phyloP scores from a whole-genome alignment of 2,329 filamentous ascomycete genomes.

The Neofusicoccum umdonicola region DNA sequence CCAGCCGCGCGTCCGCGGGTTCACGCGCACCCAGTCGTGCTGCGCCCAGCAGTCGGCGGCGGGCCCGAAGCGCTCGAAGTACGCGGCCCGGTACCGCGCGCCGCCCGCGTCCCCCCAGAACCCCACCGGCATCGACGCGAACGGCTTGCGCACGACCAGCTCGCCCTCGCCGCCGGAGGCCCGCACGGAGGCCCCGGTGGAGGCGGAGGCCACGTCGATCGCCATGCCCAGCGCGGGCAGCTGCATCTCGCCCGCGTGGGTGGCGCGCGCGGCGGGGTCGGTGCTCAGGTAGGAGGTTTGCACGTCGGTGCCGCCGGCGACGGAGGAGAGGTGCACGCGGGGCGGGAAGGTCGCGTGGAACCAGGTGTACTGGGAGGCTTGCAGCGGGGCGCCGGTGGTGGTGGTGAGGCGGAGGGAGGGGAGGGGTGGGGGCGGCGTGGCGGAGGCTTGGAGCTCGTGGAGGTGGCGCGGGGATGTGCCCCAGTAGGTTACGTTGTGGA shows the following conservation, averaged over 20 bases:
- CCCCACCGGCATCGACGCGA: slow-evolving; percentile 69
- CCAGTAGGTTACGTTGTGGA: slow-evolving; percentile 67
- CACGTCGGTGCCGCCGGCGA: slow-evolving; percentile 63
- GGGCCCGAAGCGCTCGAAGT: slow-evolving; percentile 42
- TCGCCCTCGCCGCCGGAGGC: slow-evolving; percentile 60
- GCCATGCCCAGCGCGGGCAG: neutral
- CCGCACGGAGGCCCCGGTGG: slow-evolving; percentile 60
- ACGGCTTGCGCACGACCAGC: slow-evolving; percentile 66
- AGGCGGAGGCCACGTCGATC: slow-evolving; percentile 60
- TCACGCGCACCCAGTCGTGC: slow-evolving; percentile 72
- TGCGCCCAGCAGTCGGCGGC: slow-evolving; percentile 68
- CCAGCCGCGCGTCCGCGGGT: slow-evolving; percentile 65
- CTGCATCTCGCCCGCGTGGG: slow-evolving; percentile 49
- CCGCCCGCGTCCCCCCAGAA: slow-evolving; percentile 47
- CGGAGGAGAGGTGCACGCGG: slow-evolving; percentile 66
- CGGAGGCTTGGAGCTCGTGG: slow-evolving; percentile 48
- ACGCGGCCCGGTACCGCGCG: slow-evolving; percentile 43
- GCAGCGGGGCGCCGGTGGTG: slow-evolving; percentile 79
- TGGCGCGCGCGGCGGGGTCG: slow-evolving; percentile 60
- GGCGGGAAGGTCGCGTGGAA: slow-evolving; percentile 72
- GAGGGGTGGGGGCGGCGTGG: slow-evolving; percentile 57
- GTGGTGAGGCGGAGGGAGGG: slow-evolving; percentile 60
- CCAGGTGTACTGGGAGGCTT: slow-evolving; percentile 77
- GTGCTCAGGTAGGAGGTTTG: neutral
- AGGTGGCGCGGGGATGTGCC: slow-evolving; percentile 77